phyloP scores from a whole-genome alignment of 2,329 filamentous ascomycete genomes.

The Colletotrichum sp. region DNA sequence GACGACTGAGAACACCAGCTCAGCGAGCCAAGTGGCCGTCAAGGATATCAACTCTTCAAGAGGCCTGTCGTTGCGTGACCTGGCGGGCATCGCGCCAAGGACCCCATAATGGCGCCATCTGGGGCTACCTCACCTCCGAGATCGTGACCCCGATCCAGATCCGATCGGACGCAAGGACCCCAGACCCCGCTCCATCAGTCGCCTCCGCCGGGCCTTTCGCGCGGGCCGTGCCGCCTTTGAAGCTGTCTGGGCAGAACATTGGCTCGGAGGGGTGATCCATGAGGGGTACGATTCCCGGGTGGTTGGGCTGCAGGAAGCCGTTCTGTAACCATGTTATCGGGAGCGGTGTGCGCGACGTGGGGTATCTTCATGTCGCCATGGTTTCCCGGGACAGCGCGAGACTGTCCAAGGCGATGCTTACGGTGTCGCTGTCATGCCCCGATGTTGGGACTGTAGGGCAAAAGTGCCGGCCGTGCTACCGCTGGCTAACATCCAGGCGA shows the following conservation, averaged over 20 bases:
- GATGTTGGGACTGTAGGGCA: accelerated
- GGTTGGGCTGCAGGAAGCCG: not conserved
- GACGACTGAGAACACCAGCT: not conserved
- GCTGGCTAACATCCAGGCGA: not conserved
- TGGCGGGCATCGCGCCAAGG: not conserved
- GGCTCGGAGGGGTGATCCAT: not conserved
- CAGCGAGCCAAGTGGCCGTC: not conserved
- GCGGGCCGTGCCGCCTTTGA: constrained; percentile 7
- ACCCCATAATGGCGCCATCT: constrained; percentile 16
- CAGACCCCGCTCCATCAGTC: not conserved
- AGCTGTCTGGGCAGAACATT: not conserved
- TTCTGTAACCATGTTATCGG: not conserved
- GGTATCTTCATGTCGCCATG: not conserved
- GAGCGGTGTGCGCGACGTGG: not conserved
- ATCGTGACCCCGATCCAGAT: constrained; percentile 1
- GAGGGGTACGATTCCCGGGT: not conserved
- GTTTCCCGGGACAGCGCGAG: accelerated
- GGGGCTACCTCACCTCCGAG: not conserved
- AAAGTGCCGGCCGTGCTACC: not conserved
- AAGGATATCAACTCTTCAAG: not conserved
- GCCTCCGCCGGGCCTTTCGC: not conserved
- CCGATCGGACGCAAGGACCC: not conserved
- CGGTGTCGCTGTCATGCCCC: accelerated
- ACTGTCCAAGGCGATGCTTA: not conserved
- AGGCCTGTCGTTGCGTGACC: not conserved